Evolutionary conservation across 345 rosid species (phyloP).

Genomic region (Pugionium dolabratum): DNA sequence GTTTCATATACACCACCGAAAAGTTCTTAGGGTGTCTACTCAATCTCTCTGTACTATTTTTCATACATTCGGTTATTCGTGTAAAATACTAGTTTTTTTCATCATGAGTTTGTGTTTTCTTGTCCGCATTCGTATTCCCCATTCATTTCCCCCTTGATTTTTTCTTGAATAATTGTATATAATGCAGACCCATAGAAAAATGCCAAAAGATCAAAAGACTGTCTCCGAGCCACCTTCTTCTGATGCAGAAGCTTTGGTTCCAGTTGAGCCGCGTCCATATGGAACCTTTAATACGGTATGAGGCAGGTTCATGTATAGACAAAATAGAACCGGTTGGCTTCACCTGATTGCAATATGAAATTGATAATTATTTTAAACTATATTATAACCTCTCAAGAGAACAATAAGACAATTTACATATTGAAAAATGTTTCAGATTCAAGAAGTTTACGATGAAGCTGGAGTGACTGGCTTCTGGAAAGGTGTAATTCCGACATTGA

Average conservation of each 20-base stretch:
- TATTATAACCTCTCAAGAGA: background rate
- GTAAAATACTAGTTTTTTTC: background rate
- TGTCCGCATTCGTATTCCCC: background rate
- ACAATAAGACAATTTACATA: background rate
- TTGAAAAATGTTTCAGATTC: constrained; percentile 57
- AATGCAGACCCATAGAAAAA: constrained; percentile 82
- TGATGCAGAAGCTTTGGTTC: constrained; percentile 47
- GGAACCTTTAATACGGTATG: constrained; percentile 74
- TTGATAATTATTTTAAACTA: constrained; percentile 1
- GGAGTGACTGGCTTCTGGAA: constrained; percentile 92
- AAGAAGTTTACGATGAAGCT: constrained; percentile 82
- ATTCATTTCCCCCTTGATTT: constrained; percentile 4
- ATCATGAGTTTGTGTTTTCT: background rate
- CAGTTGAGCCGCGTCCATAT: constrained; percentile 63
- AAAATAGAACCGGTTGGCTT: background rate
- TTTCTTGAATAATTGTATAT: constrained; percentile 13
- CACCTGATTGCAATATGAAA: background rate
- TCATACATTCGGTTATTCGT: background rate
- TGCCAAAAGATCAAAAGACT: constrained; percentile 42
- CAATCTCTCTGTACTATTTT: background rate
- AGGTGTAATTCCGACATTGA: constrained; percentile 90
- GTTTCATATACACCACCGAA: background rate
- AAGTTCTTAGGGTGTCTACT: background rate
- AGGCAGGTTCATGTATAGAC: constrained; percentile 20
- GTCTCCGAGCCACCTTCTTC: constrained; percentile 39